phyloP scores from a whole-genome alignment of 768 basidiomycete genomes.

The Rhodotorula paludigena region DNA sequence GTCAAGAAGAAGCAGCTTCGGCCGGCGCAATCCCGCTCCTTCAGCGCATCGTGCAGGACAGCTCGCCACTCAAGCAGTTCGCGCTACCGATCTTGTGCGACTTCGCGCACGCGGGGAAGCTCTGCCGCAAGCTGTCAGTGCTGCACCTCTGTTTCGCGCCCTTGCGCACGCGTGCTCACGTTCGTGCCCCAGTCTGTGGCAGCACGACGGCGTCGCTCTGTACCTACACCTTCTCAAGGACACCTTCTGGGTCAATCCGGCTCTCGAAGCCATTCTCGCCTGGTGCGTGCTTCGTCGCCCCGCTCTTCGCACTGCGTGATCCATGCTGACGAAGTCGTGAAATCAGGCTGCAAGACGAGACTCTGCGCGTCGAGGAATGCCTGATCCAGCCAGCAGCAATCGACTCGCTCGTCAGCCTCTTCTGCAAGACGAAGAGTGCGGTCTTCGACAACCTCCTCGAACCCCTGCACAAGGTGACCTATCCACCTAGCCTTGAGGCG shows the following conservation, averaged over 20 bases:
- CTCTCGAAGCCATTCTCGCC: constrained; percentile 79
- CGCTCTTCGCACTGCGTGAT: too few species aligned
- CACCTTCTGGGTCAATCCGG: constrained; percentile 86
- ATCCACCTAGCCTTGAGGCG: not conserved
- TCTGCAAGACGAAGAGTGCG: constrained; percentile 64
- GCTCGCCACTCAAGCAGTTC: constrained; percentile 92
- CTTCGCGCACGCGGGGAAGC: constrained; percentile 89
- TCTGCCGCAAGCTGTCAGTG: constrained; percentile 64
- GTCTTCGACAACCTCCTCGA: constrained; percentile 83
- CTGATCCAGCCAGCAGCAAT: constrained; percentile 63
- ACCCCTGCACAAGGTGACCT: constrained; percentile 77
- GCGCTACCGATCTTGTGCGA: constrained; percentile 95
- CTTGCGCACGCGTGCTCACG: not conserved
- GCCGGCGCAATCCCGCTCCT: constrained; percentile 90
- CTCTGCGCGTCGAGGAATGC: constrained; percentile 83
- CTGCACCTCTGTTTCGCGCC: not conserved
- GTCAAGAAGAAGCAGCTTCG: constrained; percentile 95
- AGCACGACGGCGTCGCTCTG: constrained; percentile 79
- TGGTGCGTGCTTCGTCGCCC: constrained; percentile 58
- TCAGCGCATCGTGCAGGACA: constrained; percentile 77
- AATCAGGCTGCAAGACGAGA: constrained; percentile 86
- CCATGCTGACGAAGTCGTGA: not conserved
- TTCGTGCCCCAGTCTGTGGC: constrained; percentile 55
- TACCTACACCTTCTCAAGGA: constrained; percentile 74
- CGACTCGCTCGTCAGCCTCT: constrained; percentile 68